Conservation (phyloP, 371 early-diverging fungal species). For the Mortierella sp. region DNA sequence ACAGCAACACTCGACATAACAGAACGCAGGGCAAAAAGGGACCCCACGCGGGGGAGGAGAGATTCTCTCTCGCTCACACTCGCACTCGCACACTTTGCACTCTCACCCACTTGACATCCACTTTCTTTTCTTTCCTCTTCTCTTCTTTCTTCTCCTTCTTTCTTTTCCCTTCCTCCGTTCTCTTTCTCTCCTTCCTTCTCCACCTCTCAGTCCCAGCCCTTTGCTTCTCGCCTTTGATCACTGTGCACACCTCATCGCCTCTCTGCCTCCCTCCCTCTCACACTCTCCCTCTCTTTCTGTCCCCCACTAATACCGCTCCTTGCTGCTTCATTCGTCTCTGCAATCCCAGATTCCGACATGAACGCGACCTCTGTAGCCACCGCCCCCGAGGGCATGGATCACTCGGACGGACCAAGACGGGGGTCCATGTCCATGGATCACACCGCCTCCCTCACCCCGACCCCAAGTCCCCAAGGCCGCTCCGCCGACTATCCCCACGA, state of each 20-base stretch:
- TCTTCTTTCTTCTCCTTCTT: background rate
- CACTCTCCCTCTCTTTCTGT: background rate
- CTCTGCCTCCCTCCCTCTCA: background rate
- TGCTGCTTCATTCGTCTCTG: background rate
- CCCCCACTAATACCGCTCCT: background rate
- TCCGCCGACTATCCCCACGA: conserved; percentile 4
- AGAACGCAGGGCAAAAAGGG: too few relatives aligned
- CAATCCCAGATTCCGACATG: conserved; percentile 9
- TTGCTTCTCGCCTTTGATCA: background rate
- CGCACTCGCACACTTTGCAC: background rate
- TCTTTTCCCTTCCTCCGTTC: background rate
- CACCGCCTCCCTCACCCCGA: conserved; percentile 15
- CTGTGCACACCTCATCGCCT: background rate
- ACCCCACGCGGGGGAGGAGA: background rate
- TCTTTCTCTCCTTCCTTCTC: background rate
- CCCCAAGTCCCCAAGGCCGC: conserved; percentile 19
- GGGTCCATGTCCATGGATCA: conserved; percentile 28
- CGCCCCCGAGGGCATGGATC: conserved; percentile 3
- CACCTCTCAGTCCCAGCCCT: background rate
- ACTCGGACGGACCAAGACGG: conserved; percentile 4
- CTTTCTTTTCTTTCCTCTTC: background rate
- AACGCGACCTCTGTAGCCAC: background rate
- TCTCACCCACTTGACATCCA: background rate
- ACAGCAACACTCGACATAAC: too few relatives aligned
- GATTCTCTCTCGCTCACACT: background rate